Evolutionary conservation across 192 early-diverging fungal species (phyloP), one percentile per base, ranked within the genome.

Genomic region (Coemansia sp.): DNA sequence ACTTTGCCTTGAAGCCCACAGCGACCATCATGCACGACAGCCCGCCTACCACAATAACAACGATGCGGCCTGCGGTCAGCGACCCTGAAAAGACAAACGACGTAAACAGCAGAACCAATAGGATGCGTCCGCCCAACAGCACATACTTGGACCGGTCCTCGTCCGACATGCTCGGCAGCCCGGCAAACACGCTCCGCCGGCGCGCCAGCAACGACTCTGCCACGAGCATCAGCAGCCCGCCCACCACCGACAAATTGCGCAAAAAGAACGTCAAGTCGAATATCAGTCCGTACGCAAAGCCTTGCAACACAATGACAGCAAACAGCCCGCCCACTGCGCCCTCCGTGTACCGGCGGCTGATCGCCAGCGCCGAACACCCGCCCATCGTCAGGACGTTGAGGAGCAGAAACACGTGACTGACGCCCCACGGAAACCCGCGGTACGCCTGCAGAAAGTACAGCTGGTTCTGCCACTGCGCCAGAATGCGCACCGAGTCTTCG

Each of bases 1-100:
- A 93, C 83, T 94, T 95, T 39, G 97, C 94, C 81, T 98, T 98
- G 85, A 98, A 98, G 1, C 97, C 97, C 31, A 98, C 87, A 2
- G 92, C 94, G 23, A 98, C 92, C 93, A 97, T 93, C 45, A 96
- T 68, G 72, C 94, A 96, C 47, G 94, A 94, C 26, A 87, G 74
- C 0, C 54, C 54, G 55, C 25, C 93, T 23, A 97, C 80, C 19
- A 88, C 25, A 11, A 91, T 88, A 10, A 95, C 88, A 38, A 88
- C 49, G 16, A 89, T 41, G 12, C 96, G 86, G 25, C 86, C 72
- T 6, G 92, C 2, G 6, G 91, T 85, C 74, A 92, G 91, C 31
- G 91, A 82, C 29, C 96, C 97, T 19, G 89, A 87, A 71, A 97
- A 90, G 37, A 92, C 82, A 69, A 94, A 95, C 22, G 90, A 89